phyloP scores from a whole-genome alignment of 2,329 filamentous ascomycete species.

The Fulvia fulva region DNA sequence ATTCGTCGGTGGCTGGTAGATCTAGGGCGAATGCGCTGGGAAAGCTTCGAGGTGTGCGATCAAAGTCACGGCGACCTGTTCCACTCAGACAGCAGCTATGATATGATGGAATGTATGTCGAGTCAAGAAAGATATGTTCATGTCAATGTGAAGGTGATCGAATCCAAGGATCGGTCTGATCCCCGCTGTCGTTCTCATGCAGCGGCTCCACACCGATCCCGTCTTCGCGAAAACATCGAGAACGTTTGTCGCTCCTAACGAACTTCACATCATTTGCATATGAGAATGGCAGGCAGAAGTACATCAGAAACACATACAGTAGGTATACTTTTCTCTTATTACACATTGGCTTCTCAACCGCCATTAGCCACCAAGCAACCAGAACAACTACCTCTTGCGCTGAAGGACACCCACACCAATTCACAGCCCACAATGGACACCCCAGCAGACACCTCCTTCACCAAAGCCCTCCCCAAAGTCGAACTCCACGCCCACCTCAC shows the following conservation, averaged over 20 bases:
- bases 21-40: neutral
- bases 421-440: neutral
- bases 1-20: neutral
- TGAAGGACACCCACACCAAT: no score
- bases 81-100: neutral
- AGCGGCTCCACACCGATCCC: neutral
- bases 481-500: conserved; percentile 76
- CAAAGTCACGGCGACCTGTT: no score
- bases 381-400: no score
- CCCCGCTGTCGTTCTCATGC: neutral
- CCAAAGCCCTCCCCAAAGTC: conserved; percentile 40
- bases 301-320: no score
- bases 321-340: neutral
- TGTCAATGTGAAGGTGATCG: neutral
- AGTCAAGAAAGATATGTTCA: neutral
- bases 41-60: neutral
- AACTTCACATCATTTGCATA: no score
- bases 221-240: neutral
- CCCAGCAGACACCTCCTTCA: conserved; percentile 24
- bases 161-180: neutral
- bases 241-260: neutral
- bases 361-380: no score
- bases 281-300: no score
- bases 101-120: neutral
- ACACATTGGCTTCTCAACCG: no score